These are phyloP conservation scores for Pyricularia sp. DNA, from an alignment of 2,329 filamentous ascomycete genomes.

Conservation along the genomic window DNA sequence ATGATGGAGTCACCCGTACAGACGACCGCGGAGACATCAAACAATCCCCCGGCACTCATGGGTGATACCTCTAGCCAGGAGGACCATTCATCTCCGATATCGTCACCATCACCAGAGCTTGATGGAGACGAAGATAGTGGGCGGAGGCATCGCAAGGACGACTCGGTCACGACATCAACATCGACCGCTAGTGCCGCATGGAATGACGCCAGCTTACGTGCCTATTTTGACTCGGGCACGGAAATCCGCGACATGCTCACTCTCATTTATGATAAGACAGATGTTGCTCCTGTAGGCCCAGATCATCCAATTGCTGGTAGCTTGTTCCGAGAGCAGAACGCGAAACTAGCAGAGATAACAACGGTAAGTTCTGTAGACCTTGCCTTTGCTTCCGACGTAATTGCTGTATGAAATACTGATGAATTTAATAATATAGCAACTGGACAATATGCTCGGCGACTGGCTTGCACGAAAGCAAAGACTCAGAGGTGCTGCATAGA, in stretches of 20 bases:
- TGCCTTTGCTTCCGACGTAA: neutral
- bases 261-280: slow-evolving; percentile 85
- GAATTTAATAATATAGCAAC: slow-evolving; percentile 35
- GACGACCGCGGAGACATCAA: slow-evolving; percentile 35
- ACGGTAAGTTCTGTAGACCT: slow-evolving; percentile 36
- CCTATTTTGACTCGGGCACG: slow-evolving; percentile 80
- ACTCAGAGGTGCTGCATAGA: slow-evolving; percentile 34
- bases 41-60: slow-evolving; percentile 52
- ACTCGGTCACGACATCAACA: slow-evolving; percentile 39
- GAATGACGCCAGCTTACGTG: slow-evolving; percentile 75
- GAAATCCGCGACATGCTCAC: slow-evolving; percentile 83
- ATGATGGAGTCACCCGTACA: slow-evolving; percentile 57
- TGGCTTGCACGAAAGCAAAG: slow-evolving; percentile 64
- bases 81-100: slow-evolving; percentile 46
- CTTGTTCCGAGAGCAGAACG: slow-evolving; percentile 78
- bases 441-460: slow-evolving; percentile 76
- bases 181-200: slow-evolving; percentile 54
- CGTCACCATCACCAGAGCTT: slow-evolving; percentile 51
- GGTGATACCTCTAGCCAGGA: slow-evolving; percentile 58
- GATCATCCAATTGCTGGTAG: slow-evolving; percentile 74
- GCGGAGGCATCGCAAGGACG: slow-evolving; percentile 26
- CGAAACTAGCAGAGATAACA: slow-evolving; percentile 74
- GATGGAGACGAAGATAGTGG: slow-evolving; percentile 30
- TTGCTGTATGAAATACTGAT: slow-evolving; percentile 10
- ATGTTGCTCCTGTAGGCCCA: slow-evolving; percentile 62